Evolutionary conservation across 2,329 filamentous ascomycete species (phyloP), one percentile per base, ranked within the genome.

Genomic region (Raffaelea albimanens): DNA sequence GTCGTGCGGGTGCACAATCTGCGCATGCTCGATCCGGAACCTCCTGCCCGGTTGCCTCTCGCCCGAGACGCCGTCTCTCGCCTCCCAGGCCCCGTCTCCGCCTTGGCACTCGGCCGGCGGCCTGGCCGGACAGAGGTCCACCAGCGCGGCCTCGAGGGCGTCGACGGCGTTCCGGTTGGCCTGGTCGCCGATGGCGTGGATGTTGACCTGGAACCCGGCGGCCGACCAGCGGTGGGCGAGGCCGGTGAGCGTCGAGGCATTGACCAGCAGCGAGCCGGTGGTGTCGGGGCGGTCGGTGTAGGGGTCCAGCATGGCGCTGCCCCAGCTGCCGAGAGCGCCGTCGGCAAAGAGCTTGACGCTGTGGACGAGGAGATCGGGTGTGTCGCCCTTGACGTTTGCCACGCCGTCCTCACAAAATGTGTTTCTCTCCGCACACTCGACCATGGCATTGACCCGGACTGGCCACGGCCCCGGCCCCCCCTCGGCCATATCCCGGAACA

Each of bases 281-380:
- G 73, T 78, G 49, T 72, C 72, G 2, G 74, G 71, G 18, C 78
- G 77, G 59, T 87, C 83, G 22, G 69, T 68, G 61, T 86, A 87
- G 1, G 82, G 82, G 10, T 83, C 78, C n/a, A 86, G 68, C 68
- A 87, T 72, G 40, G 83, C 82, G 48, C 79, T 82, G 23, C 83
- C 83, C 81, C 82, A 85, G 59, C 77, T 82, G 5, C 83, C 82
- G 2, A 86, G 67, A 2, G 82, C 82, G 20, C 82, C 83, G 56
- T 87, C 81, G 9, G 76, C 82, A 58, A 85, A 86, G 4, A 87
- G 65, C 61, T 87, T 87, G 42, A 85, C 79, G 44, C 82, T 82
- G 45, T 70, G 71, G 5, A 84, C 69, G 20, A 68, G 69, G 44
- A 85, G 66, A 46, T 71, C 71, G 0, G 70, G 72, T 16, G 34